Evolutionary conservation across 305 asterid species (phyloP), one percentile per base, ranked within the genome.

Genomic region (Fraxinus greggii): DNA sequence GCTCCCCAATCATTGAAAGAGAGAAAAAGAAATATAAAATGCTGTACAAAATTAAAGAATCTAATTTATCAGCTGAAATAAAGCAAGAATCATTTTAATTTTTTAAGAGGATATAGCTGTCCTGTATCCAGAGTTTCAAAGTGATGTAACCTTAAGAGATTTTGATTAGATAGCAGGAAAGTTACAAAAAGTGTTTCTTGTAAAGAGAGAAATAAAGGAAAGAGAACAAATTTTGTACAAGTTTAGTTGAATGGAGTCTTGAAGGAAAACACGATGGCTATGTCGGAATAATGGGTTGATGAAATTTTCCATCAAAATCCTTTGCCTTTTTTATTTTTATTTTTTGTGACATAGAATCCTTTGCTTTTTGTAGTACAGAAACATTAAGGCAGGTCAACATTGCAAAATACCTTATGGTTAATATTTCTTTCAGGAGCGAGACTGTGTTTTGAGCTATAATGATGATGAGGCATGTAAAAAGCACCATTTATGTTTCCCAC

Each of bases 381-480:
- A 65, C 35, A 26, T 26, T 21, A 67, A 28, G 38, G 36, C 21
- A 28, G 38, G 21, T 67, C 38, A 28, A 29, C 74, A 29, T 4
- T 67, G 23, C 26, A 85, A 42, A 23, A 56, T 80, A 91, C 95
- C 95, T 88, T 90, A 84, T 83, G 81, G 79, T 86, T 86, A 72
- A 78, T 76, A 59, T 79, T 80, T 28, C 70, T 12, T 19, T 77
- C 38, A 81, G 70, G 80, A 31, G 5, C 15, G 23, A 67, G 38
- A 67, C 21, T 13, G 36, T 70, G 74, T 51, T 84, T 89, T 83
- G 88, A 86, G 86, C 89, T 83, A 81, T 80, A 87, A 81, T 81
- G 81, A 78, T 81, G 88, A 48, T 69, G 80, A 12, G 78, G 79
- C 23, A 54, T n/a, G 59, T 79, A 79, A n/a, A 45, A 36, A 75